Evolutionary conservation across 352 stramenopile genomes (phyloP), one percentile per base, ranked within the genome.

Genomic region (Phytophthora podocarpi): DNA sequence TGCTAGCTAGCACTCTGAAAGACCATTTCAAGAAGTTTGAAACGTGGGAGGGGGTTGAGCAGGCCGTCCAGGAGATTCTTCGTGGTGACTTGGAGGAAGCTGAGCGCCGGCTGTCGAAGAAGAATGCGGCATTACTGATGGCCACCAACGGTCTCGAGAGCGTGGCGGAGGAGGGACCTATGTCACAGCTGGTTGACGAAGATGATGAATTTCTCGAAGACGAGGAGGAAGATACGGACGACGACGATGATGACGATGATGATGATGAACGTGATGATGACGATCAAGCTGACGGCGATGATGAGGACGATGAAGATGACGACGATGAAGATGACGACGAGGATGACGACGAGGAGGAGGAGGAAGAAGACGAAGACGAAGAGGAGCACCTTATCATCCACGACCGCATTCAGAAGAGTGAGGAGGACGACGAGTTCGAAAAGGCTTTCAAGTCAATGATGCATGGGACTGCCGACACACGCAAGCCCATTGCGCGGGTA

Each of bases 341-440:
- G 1, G 81, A 92, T 0, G 73, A 87, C 0, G 82, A 90, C 0
- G 80, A 92, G 0, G 75, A 87, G 0, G 79, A 86, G 0, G 73
- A 90, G 0, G 77, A 82, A 2, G 82, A 88, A 26, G 76, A 85
- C 3, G 85, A 91, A 7, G 84, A 94, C 0, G 86, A 93, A 72
- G 90, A 96, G 39, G 90, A 93, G 58, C 78, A 95, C 30, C 75
- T 97, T 42, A 94, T 98, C 46, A 91, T 91, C 36, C 82, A 91
- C 41, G 83, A 95, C 43, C 82, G 83, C 28, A 74, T 87, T 35
- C 77, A 87, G 34, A 81, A 78, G 58, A 92, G 73, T 11, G 84
- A 90, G 45, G 88, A 96, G 56, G 88, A 96, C 68, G 86, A 95
- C 3, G 84, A 85, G 39, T 96, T 96, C 51, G 87, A 96, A 57